Evolutionary conservation across 2,329 filamentous ascomycete species (phyloP), one percentile per base, ranked within the genome.

Genomic region (Gyromitra esculenta): DNA sequence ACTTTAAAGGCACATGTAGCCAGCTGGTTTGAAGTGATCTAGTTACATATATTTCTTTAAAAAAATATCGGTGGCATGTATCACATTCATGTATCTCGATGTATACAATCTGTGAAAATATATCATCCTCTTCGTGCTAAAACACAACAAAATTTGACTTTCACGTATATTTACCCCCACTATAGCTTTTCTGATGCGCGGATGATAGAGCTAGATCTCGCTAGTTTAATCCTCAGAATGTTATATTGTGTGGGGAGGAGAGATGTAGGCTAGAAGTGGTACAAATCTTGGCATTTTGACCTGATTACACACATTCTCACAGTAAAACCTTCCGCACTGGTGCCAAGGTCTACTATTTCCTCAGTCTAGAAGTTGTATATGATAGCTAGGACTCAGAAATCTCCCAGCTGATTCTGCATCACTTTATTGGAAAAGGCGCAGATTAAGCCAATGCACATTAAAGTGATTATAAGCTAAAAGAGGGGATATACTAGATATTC

Each of bases 251-350:
- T 50, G 48, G 21, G 48, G n/a, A 52, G 5, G n/a, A 9, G 48
- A 9, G 48, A 18, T 48, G 48, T 52, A 5, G 48, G 5, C 1
- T 25, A 18, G 45, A n/a, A 48, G 8, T 18, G 13, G 45, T 48
- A 21, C 48, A 52, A 52, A 52, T 52, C 48, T 52, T 52, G 45
- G 45, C 45, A 48, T 48, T 48, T 48, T 48, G 48, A 18, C 21
- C n/a, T 21, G 21, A 25, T 52, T 52, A n/a, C n/a, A 21, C n/a
- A 25, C 21, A 9, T 18, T 21, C 6, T 18, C n/a, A 52, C n/a
- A 21, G 5, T n/a, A 52, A 25, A 52, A 25, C n/a, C 48, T 52
- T 52, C n/a, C 9, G 9, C 9, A 21, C 18, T n/a, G 11, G 25
- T 9, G 1, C 48, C 9, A 52, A n/a, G 0, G n/a, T 7, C 9